A percentile compares a stretch with the other conserved stretches of the same genome.
Evolutionary conservation across 2,329 filamentous ascomycete species (phyloP).

Genomic region (Colletotrichum sojae): DNA sequence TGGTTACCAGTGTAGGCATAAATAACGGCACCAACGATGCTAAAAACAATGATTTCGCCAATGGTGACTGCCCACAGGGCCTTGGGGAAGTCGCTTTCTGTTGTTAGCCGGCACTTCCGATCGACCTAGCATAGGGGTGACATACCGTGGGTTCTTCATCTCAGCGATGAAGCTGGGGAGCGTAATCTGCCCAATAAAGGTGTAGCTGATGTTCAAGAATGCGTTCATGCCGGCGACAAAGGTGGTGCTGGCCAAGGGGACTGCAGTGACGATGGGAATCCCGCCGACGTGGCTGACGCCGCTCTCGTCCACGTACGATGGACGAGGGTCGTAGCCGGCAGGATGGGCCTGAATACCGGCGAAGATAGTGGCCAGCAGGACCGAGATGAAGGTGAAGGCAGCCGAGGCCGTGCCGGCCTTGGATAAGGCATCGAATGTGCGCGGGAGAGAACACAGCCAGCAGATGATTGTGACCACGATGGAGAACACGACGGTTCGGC

Average conservation of each 20-base stretch:
- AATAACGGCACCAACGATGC: conserved; percentile 82
- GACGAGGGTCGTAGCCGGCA: conserved; percentile 71
- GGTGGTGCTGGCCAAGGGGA: conserved; percentile 78
- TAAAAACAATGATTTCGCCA: conserved; percentile 88
- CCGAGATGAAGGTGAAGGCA: conserved; percentile 90
- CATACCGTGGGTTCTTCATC: conserved; percentile 77
- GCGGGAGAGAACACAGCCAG: conserved; percentile 84
- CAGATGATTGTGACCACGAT: conserved; percentile 82
- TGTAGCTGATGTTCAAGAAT: conserved; percentile 96
- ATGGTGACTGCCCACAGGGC: conserved; percentile 93
- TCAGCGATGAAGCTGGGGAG: conserved; percentile 95
- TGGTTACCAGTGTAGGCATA: conserved; percentile 92
- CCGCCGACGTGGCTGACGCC: conserved; percentile 60
- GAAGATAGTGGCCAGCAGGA: conserved; percentile 87
- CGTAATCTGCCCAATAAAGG: conserved; percentile 96
- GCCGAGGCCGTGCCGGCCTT: conserved; percentile 86
- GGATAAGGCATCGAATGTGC: conserved; percentile 86
- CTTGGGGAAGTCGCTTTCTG: conserved; percentile 85
- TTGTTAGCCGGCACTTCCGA: conserved; percentile 58
- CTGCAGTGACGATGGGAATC: conserved; percentile 75
- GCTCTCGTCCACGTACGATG: conserved; percentile 51
- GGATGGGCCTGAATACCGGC: conserved; percentile 83
- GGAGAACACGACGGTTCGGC: conserved; percentile 86
- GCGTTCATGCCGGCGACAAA: conserved; percentile 89
- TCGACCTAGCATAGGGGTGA: background rate